These are phyloP conservation scores for Cinnamomum chago DNA, from an alignment of 164 flowering plant species.

Conservation along the genomic window DNA sequence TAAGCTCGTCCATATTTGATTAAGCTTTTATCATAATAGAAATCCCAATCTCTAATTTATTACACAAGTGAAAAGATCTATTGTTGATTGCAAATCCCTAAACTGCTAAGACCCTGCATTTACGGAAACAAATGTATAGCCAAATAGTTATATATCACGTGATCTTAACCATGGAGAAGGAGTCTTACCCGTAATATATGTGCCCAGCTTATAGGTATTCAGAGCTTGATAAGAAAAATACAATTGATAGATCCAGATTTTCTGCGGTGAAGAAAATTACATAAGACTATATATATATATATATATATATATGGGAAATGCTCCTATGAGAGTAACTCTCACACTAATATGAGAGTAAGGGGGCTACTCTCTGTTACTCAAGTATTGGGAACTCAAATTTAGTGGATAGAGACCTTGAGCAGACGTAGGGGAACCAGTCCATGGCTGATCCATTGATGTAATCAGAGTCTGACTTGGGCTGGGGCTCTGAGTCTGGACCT, in stretches of 20 bases:
- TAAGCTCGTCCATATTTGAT: background rate
- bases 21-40: background rate
- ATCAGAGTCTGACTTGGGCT: conserved; percentile 4
- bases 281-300: no score
- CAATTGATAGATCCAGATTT: background rate
- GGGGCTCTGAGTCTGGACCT: conserved; percentile 10
- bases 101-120: background rate
- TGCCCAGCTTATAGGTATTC: no score
- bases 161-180: background rate
- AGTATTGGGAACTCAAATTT: conserved; percentile 22
- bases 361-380: conserved; percentile 4
- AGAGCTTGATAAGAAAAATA: background rate
- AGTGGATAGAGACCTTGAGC: conserved; percentile 40
- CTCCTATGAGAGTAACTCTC: no score
- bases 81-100: background rate
- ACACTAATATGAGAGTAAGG: no score
- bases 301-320: no score
- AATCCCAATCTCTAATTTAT: background rate
- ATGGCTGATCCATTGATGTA: conserved; percentile 20
- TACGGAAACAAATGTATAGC: no score
- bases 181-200: no score
- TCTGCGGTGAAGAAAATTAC: background rate
- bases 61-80: background rate
- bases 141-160: no score
- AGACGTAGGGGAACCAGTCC: conserved; percentile 29